Base-by-base conservation (phyloP, 176 grass and related monocot genomes). In the Thinopyrum elongatum region DNA sequence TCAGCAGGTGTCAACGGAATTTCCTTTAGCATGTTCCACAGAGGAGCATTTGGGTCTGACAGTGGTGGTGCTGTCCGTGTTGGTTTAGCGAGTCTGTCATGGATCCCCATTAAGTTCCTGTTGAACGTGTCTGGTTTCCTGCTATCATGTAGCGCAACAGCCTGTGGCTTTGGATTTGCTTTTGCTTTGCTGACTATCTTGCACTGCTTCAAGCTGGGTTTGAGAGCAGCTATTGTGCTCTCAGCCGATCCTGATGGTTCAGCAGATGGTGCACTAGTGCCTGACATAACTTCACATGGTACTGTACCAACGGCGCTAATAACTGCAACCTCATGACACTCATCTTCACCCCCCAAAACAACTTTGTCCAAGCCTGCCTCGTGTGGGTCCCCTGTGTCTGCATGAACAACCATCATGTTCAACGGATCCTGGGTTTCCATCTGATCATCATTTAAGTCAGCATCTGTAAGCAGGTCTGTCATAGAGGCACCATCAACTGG, bases 21-120 rank as follows among this genome's bases (percentile, higher is more conserved):
- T 83, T 87, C 84, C 65, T 90, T 87, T 17, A 90, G 75, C 84
- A 90, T 90, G 34, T 60, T 80, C 89, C 89, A 90, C 25, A 87
- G 58, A 74, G 84, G 89, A 57, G 80, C 80, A 60, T 90, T 90
- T 22, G 84, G 89, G 59, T 87, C 89, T 3, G 84, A 87, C 11
- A 85, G 83, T 84, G 89, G 26, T 72, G 81, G 35, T 38, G 59
- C 59, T 59, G 59, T 23, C 8, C 74, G 33, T 46, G 79, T 14
- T 46, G 75, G 84, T 87, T 83, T 90, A 27, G 15, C 60, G 22
- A 25, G 41, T 34, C 33, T 74, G 25, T 83, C 80, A 83, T 6
- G 34, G 36, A 59, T 80, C 26, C 74, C 67, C 10, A 44, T 47
- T n/a, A 84, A 87, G 76, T 81, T 61, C 63, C 11, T 80, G 57